Base-by-base conservation (phyloP, 1,284 basidiomycete genomes). In the Porogramme epimiltina region DNA sequence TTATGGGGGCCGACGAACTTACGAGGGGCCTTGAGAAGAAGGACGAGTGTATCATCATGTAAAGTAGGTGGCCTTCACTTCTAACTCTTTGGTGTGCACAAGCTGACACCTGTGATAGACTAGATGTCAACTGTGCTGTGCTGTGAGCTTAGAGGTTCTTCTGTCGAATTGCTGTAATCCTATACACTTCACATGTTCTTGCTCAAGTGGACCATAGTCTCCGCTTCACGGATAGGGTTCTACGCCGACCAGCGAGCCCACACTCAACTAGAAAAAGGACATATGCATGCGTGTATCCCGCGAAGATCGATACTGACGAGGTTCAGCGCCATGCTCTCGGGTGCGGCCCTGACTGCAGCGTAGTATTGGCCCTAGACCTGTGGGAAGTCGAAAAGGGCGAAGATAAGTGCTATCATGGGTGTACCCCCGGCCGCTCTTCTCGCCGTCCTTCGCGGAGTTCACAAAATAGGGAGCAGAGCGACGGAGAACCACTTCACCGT, bases 1-100 rank as follows among this genome's bases (percentile, higher is more conserved):
- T 80, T 3, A 65, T 87, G 62, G 74, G 78, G 42, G 69, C 82
- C 3, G 84, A 84, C 56, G 82, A 88, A 54, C 81, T 89, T 60
- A 72, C 77, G 3, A 74, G 76, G 25, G 69, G 79, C 45, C 63
- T 89, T 38, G 81, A 84, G 60, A 72, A 73, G 47, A 70, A 72
- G 36, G 73, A 76, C 26, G 80, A 82, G 15, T 92, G 89, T 71
- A 72, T 78, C 16, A 79, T 92, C 66, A 91, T 92, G 89, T 92
- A 56, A 23, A 31, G 28, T 13, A 31, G 8, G 28, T 31, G 13
- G 8, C 13, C 6, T 13, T 6, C 28, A 8, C 28, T 31, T 31
- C 8, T 31, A 8, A 13, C 13, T 31, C 8, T 31, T 8, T 31
- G 28, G 28, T 31, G 13, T 31, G 28, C n/a, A n/a, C n/a, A n/a